These are phyloP conservation scores for Fraxinus dipetala DNA, from an alignment of 305 asterid species.

Conservation along the genomic window DNA sequence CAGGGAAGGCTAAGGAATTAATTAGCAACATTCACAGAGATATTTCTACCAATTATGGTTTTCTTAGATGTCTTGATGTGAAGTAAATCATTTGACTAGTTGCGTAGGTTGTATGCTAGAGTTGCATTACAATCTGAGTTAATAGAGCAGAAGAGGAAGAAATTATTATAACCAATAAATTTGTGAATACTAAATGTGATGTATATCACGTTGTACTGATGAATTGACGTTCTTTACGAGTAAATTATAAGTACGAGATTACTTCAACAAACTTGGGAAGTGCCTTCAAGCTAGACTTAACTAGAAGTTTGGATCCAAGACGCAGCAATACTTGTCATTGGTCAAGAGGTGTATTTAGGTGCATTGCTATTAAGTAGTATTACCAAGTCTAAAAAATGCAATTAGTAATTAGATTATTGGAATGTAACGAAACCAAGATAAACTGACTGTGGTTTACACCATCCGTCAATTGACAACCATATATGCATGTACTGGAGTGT, in stretches of 20 bases:
- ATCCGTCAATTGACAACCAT: neutral
- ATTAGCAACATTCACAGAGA: neutral
- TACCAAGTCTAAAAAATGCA: conserved; percentile 14
- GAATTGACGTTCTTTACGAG: neutral
- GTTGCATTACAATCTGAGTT: neutral
- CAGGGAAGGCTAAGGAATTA: neutral
- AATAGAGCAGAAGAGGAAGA: neutral
- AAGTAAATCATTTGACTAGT: neutral
- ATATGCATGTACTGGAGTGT: neutral
- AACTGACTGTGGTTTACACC: neutral
- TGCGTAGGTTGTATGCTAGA: neutral
- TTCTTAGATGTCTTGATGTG: neutral
- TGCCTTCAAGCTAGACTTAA: neutral
- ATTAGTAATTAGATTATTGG: neutral
- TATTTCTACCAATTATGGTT: conserved; percentile 2
- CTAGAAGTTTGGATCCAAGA: neutral
- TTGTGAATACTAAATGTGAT: neutral
- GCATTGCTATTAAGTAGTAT: neutral
- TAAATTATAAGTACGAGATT: neutral
- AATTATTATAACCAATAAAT: neutral
- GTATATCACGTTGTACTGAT: neutral
- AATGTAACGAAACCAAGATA: neutral
- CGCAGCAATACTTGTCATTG: neutral
- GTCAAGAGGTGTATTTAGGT: neutral
- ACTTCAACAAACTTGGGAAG: conserved; percentile 8